A percentile compares a stretch with the other conserved stretches of the same genome.
Evolutionary conservation across 306 rosid species (phyloP).

Genomic region (Echinosophora koreensis): DNA sequence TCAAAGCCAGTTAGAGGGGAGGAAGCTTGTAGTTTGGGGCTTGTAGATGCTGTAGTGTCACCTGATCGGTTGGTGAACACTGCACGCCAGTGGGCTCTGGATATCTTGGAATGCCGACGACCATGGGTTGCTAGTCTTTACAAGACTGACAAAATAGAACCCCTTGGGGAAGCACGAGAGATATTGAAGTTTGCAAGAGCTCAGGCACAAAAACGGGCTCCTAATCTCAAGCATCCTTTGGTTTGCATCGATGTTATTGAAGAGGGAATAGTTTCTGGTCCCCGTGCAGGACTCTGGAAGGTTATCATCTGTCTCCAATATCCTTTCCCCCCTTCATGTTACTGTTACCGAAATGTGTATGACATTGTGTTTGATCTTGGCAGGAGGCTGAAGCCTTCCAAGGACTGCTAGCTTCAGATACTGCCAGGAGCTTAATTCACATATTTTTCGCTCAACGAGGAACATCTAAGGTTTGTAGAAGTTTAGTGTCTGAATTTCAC

Average conservation of each 20-base stretch:
- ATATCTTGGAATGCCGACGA: slow-evolving; percentile 65
- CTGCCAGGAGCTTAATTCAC: slow-evolving; percentile 69
- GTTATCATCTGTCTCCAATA: slow-evolving; percentile 55
- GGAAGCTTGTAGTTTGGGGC: slow-evolving; percentile 84
- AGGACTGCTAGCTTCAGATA: slow-evolving; percentile 58
- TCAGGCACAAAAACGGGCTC: slow-evolving; percentile 79
- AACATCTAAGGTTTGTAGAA: slow-evolving; percentile 68
- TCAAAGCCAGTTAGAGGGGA: slow-evolving; percentile 88
- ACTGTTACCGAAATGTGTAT: slow-evolving; percentile 1
- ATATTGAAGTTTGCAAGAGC: slow-evolving; percentile 81
- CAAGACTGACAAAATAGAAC: slow-evolving; percentile 82
- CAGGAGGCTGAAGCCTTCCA: slow-evolving; percentile 75
- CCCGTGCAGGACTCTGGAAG: slow-evolving; percentile 93
- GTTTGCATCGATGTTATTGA: slow-evolving; percentile 93
- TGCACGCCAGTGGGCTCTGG: slow-evolving; percentile 90
- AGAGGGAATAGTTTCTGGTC: slow-evolving; percentile 84
- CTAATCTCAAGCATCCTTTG: slow-evolving; percentile 88
- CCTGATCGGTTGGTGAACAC: slow-evolving; percentile 73
- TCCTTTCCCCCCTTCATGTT: slow-evolving; percentile 18
- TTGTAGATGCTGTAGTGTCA: slow-evolving; percentile 83
- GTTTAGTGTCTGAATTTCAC: neutral
- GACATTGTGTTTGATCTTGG: slow-evolving; percentile 44
- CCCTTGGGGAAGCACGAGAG: slow-evolving; percentile 96
- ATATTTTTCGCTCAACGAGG: slow-evolving; percentile 77
- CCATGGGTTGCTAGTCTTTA: slow-evolving; percentile 94